Evolutionary conservation across 208 protist species (phyloP).

Genomic region (Eutreptiella sp.): DNA sequence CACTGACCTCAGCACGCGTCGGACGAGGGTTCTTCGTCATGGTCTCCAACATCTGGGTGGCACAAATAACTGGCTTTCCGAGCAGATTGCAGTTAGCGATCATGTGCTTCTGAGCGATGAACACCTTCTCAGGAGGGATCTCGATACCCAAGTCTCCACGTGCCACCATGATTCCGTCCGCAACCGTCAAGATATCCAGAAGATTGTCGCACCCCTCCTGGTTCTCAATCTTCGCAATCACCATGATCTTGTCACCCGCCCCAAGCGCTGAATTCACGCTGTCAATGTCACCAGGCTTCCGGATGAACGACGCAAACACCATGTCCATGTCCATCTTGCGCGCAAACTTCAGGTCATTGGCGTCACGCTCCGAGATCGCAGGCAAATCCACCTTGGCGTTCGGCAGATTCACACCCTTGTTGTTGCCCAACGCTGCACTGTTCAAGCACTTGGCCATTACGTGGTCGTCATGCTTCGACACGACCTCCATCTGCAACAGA

Average conservation of each 20-base stretch:
- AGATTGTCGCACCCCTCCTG: slow-evolving; percentile 95
- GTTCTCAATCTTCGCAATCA: slow-evolving; percentile 99
- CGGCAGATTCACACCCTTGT: slow-evolving; percentile 76
- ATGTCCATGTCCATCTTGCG: slow-evolving; percentile 95
- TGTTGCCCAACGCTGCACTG: slow-evolving; percentile 60
- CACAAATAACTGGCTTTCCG: slow-evolving; percentile 97
- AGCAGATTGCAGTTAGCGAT: slow-evolving; percentile 94
- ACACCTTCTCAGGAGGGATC: slow-evolving; percentile 94
- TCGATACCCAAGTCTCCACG: slow-evolving; percentile 97
- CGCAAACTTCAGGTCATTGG: slow-evolving; percentile 81
- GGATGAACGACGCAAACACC: slow-evolving; percentile 97
- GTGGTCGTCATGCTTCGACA: slow-evolving; percentile 56
- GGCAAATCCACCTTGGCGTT: slow-evolving; percentile 73
- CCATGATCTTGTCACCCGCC: slow-evolving; percentile 80
- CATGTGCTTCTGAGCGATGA: slow-evolving; percentile 97
- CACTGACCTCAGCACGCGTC: slow-evolving; percentile 96
- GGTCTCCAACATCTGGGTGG: slow-evolving; percentile 98
- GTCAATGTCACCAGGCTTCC: slow-evolving; percentile 81
- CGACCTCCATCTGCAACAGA: slow-evolving; percentile 78
- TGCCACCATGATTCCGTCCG: slow-evolving; percentile 99
- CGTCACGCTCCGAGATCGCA: slow-evolving; percentile 83
- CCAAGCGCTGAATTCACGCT: slow-evolving; percentile 83
- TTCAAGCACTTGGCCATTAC: slow-evolving; percentile 70
- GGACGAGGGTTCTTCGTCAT: slow-evolving; percentile 93
- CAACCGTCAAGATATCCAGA: slow-evolving; percentile 91